Conservation (phyloP, 352 stramenopile species). For the Phytophthora tentaculata region DNA sequence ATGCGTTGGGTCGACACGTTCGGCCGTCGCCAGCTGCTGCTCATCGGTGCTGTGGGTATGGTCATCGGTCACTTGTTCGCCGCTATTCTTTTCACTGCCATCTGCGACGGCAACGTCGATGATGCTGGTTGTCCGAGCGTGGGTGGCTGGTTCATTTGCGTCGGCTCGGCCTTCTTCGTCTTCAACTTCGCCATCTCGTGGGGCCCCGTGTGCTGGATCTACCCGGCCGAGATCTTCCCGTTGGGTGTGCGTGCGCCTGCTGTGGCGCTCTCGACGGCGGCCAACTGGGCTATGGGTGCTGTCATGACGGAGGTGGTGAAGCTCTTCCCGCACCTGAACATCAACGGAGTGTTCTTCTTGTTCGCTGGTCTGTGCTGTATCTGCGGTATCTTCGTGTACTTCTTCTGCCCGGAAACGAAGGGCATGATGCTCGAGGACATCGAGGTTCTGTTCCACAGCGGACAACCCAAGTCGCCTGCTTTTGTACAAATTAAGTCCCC, state of each 20-base stretch:
- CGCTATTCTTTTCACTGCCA: slow-evolving; percentile 44
- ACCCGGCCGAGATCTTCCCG: too few relatives aligned
- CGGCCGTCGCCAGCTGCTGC: slow-evolving; percentile 46
- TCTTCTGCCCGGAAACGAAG: too few relatives aligned
- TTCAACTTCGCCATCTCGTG: too few relatives aligned
- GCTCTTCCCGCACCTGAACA: too few relatives aligned
- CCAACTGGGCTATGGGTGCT: slow-evolving; percentile 54
- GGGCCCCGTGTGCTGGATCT: too few relatives aligned
- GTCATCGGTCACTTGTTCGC: slow-evolving; percentile 49
- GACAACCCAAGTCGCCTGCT: slow-evolving; percentile 19
- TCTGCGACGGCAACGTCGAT: slow-evolving; percentile 45
- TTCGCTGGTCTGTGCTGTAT: too few relatives aligned
- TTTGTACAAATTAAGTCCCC: slow-evolving; percentile 39
- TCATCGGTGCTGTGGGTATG: slow-evolving; percentile 52
- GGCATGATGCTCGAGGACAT: slow-evolving; percentile 67
- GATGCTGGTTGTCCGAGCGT: too few relatives aligned
- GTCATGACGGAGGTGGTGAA: slow-evolving; percentile 62
- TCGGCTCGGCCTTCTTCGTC: too few relatives aligned
- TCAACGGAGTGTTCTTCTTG: too few relatives aligned
- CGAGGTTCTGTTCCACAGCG: slow-evolving; percentile 53
- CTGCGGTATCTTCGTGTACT: too few relatives aligned
- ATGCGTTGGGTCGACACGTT: slow-evolving; percentile 57
- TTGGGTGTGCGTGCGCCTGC: slow-evolving; percentile 49
- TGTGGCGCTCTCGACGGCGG: slow-evolving; percentile 54
- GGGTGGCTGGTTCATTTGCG: too few relatives aligned